Conservation (phyloP, 2,329 filamentous ascomycete genomes). For the Thielaviopsis ethacetica region DNA sequence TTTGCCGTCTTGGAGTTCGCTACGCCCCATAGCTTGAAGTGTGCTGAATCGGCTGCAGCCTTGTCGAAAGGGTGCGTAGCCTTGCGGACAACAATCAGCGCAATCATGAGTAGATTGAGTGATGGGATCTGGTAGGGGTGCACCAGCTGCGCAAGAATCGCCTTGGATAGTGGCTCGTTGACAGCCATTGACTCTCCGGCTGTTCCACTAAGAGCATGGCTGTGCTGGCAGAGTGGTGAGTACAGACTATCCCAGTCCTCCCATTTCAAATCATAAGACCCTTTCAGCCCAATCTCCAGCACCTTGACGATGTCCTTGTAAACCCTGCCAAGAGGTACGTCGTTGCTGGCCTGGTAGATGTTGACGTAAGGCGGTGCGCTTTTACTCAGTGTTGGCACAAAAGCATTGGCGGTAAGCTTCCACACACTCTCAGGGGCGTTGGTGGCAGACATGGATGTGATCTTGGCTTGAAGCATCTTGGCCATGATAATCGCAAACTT, state of each 20-base stretch:
- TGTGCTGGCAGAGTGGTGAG: conserved; percentile 35
- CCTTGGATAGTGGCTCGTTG: conserved; percentile 53
- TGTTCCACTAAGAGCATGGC: conserved; percentile 48
- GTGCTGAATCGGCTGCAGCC: conserved; percentile 47
- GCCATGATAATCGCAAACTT: conserved; percentile 20
- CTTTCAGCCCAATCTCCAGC: conserved; percentile 42
- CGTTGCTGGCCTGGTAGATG: not conserved
- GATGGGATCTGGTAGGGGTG: conserved; percentile 5
- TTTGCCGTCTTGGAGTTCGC: conserved; percentile 24
- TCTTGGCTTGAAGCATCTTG: not conserved
- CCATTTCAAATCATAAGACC: conserved; percentile 30
- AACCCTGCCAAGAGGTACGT: conserved; percentile 37
- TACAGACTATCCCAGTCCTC: conserved; percentile 39
- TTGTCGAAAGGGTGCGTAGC: conserved; percentile 42
- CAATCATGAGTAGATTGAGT: conserved; percentile 20
- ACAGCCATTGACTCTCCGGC: conserved; percentile 48
- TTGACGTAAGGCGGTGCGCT: not conserved
- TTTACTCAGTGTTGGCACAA: not conserved
- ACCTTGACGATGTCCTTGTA: conserved; percentile 55
- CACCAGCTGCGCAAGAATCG: conserved; percentile 14
- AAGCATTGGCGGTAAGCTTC: conserved; percentile 1
- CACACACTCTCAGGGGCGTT: not conserved
- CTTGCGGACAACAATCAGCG: conserved; percentile 27
- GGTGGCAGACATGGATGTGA: not conserved
- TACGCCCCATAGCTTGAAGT: conserved; percentile 50